Percentiles rank a stretch among this genome's conserved stretches.
These are phyloP conservation scores for Heritiera fomes DNA, from an alignment of 345 rosid species.

Conservation along the genomic window DNA sequence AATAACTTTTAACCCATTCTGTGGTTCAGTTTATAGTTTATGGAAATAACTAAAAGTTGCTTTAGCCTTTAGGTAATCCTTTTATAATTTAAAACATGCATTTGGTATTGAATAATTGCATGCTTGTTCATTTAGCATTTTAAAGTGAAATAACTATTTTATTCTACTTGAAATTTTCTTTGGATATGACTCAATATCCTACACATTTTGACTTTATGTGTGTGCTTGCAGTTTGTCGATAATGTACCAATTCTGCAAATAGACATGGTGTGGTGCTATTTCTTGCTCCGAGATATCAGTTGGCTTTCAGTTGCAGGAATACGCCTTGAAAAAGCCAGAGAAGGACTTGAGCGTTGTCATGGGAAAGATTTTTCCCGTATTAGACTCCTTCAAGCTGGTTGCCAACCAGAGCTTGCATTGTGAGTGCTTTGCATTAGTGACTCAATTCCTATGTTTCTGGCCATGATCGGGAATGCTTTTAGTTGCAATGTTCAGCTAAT, in stretches of 20 bases:
- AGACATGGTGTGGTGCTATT: constrained; percentile 98
- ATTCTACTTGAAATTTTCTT: background rate
- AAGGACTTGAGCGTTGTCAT: constrained; percentile 85
- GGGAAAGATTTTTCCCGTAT: constrained; percentile 89
- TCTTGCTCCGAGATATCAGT: constrained; percentile 82
- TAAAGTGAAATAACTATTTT: background rate
- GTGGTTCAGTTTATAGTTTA: background rate
- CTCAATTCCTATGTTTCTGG: constrained; percentile 2
- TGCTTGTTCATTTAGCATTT: background rate
- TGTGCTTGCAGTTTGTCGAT: constrained; percentile 67
- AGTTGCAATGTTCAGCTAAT: constrained; percentile 18
- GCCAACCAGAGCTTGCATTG: constrained; percentile 78
- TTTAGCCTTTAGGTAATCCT: background rate
- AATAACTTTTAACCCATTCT: constrained; percentile 12
- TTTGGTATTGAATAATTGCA: background rate
- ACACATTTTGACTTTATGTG: constrained; percentile 17
- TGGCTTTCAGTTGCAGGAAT: constrained; percentile 85
- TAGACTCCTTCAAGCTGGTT: constrained; percentile 81
- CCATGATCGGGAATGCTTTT: constrained; percentile 4
- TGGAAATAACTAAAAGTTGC: background rate
- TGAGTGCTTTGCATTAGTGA: constrained; percentile 36
- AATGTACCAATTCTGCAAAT: constrained; percentile 89
- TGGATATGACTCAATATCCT: constrained; percentile 5
- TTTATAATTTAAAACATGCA: background rate
- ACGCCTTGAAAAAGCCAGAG: constrained; percentile 82